Percentiles rank a stretch among this genome's conserved stretches.
These are phyloP conservation scores for Coffea eugenioides DNA, from an alignment of 257 asterid genomes.

Conservation along the genomic window DNA sequence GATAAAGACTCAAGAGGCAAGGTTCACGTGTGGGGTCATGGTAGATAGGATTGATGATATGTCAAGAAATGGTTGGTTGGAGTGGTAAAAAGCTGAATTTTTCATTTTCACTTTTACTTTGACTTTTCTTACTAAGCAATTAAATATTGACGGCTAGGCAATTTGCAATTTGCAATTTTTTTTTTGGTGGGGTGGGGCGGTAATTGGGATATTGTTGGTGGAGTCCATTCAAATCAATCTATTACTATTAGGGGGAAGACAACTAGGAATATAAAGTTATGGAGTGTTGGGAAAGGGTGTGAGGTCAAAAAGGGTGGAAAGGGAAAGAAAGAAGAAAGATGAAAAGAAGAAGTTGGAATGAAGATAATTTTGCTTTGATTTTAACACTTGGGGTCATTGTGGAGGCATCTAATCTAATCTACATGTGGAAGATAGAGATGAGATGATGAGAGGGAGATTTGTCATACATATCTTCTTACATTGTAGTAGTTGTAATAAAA, in stretches of 20 bases:
- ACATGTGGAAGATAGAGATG: constrained; percentile 19
- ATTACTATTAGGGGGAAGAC: neutral
- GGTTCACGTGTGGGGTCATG: constrained; percentile 24
- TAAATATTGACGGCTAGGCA: constrained; percentile 16
- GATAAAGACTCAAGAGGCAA: constrained; percentile 6
- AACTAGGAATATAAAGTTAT: constrained; percentile 8
- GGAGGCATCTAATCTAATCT: neutral
- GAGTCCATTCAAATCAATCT: constrained; percentile 7
- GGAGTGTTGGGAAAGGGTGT: constrained; percentile 10
- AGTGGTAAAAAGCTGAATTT: constrained; percentile 18
- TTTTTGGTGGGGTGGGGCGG: neutral
- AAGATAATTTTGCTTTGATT: neutral
- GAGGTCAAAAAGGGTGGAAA: constrained; percentile 8
- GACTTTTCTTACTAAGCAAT: neutral
- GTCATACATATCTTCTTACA: neutral
- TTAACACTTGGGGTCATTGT: constrained; percentile 13
- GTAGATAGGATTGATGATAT: constrained; percentile 28
- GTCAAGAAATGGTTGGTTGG: constrained; percentile 19
- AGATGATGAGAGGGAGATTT: constrained; percentile 7
- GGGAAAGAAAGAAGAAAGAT: neutral
- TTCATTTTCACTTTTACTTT: constrained; percentile 27
- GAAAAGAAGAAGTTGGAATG: neutral
- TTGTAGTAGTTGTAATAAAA: too few relatives aligned
- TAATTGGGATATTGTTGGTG: neutral
- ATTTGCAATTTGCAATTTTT: neutral